A percentile compares a stretch with the other conserved stretches of the same genome.
Evolutionary conservation across 73 alveolate species (phyloP).

Genomic region (Tetrahymena elliotti): DNA sequence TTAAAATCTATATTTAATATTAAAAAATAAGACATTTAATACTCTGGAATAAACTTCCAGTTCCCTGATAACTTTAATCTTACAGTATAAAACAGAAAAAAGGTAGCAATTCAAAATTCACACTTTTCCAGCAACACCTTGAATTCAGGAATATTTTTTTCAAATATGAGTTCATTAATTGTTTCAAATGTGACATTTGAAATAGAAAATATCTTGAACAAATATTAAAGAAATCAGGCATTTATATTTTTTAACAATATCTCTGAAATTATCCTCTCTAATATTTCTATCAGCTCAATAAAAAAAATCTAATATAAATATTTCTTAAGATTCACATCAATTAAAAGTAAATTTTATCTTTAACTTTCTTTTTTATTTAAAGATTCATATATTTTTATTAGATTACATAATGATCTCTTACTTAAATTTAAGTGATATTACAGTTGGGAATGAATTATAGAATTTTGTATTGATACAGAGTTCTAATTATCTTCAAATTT

Average conservation of each 20-base stretch:
- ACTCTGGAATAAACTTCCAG: not conserved
- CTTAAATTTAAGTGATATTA: not conserved
- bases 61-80: not conserved
- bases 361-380: too few species aligned
- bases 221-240: not conserved
- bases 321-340: not conserved
- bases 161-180: not conserved
- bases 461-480: too few species aligned
- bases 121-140: not conserved
- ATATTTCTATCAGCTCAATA: not conserved
- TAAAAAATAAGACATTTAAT: not conserved
- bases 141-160: not conserved
- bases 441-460: not conserved
- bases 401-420: not conserved
- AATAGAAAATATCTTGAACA: not conserved
- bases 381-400: too few species aligned
- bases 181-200: not conserved
- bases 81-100: not conserved
- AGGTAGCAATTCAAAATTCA: not conserved
- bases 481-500: too few species aligned
- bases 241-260: too few species aligned
- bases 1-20: not conserved
- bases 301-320: too few species aligned
- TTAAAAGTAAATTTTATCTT: not conserved
- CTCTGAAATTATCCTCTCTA: not conserved